Conservation (phyloP, 2,329 filamentous ascomycete species). For the Xylaria multiplex region DNA sequence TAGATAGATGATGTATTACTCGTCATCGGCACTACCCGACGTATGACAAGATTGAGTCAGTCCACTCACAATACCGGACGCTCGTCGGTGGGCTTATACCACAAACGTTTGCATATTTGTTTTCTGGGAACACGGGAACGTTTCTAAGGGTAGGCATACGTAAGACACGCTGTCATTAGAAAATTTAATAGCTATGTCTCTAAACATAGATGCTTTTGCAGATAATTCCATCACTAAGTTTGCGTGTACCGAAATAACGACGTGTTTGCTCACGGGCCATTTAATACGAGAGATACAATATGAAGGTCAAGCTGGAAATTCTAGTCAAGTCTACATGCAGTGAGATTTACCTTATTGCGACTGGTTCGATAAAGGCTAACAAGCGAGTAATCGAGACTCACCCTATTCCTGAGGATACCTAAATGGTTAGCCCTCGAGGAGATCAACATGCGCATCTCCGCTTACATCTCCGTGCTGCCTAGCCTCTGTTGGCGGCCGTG, state of each 20-base stretch:
- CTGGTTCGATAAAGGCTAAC: neutral
- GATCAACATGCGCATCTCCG: neutral
- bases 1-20: neutral
- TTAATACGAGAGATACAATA: neutral
- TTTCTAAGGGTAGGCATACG: neutral
- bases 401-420: neutral
- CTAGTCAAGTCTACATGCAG: neutral
- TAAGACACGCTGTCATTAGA: neutral
- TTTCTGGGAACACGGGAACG: neutral
- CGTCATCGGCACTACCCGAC: neutral
- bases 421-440: neutral
- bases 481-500: neutral
- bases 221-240: neutral
- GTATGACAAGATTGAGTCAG: constrained; percentile 1
- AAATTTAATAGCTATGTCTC: neutral
- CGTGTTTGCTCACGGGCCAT: neutral
- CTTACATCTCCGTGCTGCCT: neutral
- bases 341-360: neutral
- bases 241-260: neutral
- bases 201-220: neutral
- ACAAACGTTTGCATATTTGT: neutral
- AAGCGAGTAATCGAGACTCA: constrained; percentile 1
- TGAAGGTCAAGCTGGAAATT: constrained; percentile 4
- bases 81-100: neutral
- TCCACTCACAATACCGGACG: neutral